Base-by-base conservation (phyloP, 306 rosid species). In the Canavalia ensiformis region DNA sequence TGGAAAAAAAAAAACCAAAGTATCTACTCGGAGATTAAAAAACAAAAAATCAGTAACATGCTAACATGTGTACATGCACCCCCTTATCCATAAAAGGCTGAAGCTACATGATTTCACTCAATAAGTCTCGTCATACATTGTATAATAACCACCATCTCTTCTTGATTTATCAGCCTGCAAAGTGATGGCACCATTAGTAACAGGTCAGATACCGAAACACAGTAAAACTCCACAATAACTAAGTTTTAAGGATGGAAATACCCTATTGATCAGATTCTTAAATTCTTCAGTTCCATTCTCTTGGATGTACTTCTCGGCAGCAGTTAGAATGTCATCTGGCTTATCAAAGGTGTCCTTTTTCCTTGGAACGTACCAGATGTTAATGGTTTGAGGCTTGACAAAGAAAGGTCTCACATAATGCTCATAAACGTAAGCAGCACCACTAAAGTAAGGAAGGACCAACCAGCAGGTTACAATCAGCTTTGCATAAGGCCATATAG, bases 401-500 rank as follows among this genome's bases (percentile, higher is more conserved):
- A 93, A 92, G 58, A 93, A 71, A 66, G 98, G 94, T 81, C 99
- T 87, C 70, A 93, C 97, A 50, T 88, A 90, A 74, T 93, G 97
- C 59, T 96, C 99, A 7, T 96, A 96, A 41, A 96, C 97, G 57
- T 88, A 93, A 51, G 99, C 97, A 56, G 99, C 98, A 35, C 99
- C 99, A 28, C 90, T 89, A 63, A 94, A 93, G 90, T 90, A 89
- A 7, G 99, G 99, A 66, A 96, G 86, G 75, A 92, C 99, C 95
- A 96, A 84, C 99, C 99, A 96, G 86, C 92, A 88, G 45, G 91
- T 90, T 56, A 72, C 42, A 67, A 93, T 90, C 83, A 96, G 88
- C 92, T 90, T 96, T 45, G 92, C 95, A 87, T 93, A 93, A 37
- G 99, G 91, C 99, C 99, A 96, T 78, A 96, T 80, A 3, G 97